Base-by-base conservation (phyloP, 305 asterid species). In the Fraxinus paxiana region DNA sequence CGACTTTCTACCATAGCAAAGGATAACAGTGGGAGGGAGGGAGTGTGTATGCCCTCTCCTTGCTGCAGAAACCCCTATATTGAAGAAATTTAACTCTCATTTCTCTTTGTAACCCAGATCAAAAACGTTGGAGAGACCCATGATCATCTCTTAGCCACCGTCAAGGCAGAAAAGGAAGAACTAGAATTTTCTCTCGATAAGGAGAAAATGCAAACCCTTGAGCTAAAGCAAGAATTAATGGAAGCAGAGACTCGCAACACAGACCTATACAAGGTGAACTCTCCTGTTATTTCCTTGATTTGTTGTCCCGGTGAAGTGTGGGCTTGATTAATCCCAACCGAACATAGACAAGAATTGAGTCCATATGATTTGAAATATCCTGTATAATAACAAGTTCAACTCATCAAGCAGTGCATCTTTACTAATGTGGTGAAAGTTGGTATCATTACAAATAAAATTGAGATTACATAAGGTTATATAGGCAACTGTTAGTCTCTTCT, bases 201-300 rank as follows among this genome's bases (percentile, higher is more conserved):
- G 89, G 99, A 96, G 91, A 94, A 87, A 87, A 79, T 83, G 84
- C 93, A 87, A 83, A 84, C 91, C 3, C 81, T 84, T 76, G 91
- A 91, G 84, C 91, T 94, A 81, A 94, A 92, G 85, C 92, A 88
- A 86, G 97, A 94, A 77, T 77, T 92, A 76, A 78, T 84, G 13
- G 97, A 94, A 73, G 93, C 94, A 24, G 97, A 93, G 87, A 83
- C 92, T 86, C 94, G 90, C 83, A 89, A 87, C 86, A 71, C 90
- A 15, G 97, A 94, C 81, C 83, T 94, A 83, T 94, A 92, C 90
- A 92, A 94, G 98, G 99, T 94, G 88, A 84, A 65, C 54, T 74
- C 73, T 81, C 81, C 48, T 79, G 59, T 82, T 69, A 63, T 81
- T 82, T 84, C 80, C 59, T 22, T 67, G 41, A 28, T 76, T n/a